These are phyloP conservation scores for Neofusicoccum sp. DNA, from an alignment of 2,329 filamentous ascomycete species.

Conservation along the genomic window DNA sequence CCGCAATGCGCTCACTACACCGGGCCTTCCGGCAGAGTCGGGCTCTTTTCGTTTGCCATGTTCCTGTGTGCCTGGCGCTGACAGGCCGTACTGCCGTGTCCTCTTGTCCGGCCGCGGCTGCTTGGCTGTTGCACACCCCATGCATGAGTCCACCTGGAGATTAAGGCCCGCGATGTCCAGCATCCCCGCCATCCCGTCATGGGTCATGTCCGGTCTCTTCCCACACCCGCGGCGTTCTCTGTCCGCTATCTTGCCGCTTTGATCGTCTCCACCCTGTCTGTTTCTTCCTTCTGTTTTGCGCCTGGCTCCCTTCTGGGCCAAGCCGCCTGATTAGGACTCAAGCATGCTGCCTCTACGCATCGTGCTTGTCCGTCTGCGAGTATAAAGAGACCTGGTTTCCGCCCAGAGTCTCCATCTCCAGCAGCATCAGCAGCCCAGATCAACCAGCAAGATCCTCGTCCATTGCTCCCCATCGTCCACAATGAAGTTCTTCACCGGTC, in stretches of 20 bases:
- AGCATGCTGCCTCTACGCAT: not conserved
- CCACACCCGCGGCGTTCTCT: not conserved
- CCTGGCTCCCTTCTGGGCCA: not conserved
- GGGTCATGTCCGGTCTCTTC: not conserved
- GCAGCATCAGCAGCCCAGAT: conserved; percentile 15
- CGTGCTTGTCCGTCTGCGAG: not conserved
- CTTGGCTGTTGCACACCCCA: not conserved
- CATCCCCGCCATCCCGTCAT: not conserved
- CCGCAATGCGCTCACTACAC: not conserved
- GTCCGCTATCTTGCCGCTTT: conserved; percentile 9
- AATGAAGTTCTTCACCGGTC: not conserved
- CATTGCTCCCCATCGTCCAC: not conserved
- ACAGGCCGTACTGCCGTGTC: not conserved
- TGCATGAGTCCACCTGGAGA: conserved; percentile 3
- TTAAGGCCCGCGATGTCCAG: not conserved
- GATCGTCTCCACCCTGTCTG: conserved; percentile 3
- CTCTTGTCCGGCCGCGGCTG: not conserved
- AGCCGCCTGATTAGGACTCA: conserved; percentile 3
- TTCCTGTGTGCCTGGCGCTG: not conserved
- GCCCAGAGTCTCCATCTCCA: not conserved
- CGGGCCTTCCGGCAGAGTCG: not conserved
- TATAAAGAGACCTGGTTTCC: conserved; percentile 5
- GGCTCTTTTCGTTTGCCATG: no score
- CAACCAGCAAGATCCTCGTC: not conserved
- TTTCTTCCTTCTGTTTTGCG: conserved; percentile 9